Evolutionary conservation across 208 protist species (phyloP), one percentile per base, ranked within the genome.

Genomic region (Wallacemonas sp.): DNA sequence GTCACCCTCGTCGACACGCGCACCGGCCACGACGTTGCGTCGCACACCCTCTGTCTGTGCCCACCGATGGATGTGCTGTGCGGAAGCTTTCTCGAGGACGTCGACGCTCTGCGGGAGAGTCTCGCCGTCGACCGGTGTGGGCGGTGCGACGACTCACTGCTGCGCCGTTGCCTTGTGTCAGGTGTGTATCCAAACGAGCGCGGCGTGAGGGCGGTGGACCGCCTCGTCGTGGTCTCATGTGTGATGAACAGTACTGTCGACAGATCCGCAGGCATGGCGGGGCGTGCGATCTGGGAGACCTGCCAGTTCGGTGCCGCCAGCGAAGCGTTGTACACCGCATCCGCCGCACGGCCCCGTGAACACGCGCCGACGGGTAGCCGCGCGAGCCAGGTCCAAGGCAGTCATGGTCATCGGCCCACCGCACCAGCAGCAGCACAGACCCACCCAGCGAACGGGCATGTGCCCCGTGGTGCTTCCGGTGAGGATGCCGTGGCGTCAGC

Each of bases 41-140:
- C 44, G 44, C 44, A 50, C 44, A 50, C 44, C 15, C 44, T 50
- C 8, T 50, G 44, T 19, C 10, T 50, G 44, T 50, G 44, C 44
- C 44, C 44, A 26, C 19, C 44, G 19, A 50, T 50, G 44, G 44
- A 13, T 50, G 17, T 22, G 44, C 44, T 50, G 0, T 50, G 44
- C 44, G 19, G 8, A 26, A 8, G 19, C 15, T 50, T 50, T 22
- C 22, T 50, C 8, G 44, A 50, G 19, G 19, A 50, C 44, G 44
- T 50, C 44, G 19, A 13, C 19, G 15, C 12, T 10, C 44, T 50
- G 44, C 44, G 44, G 8, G 44, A 50, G 44, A 50, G 19, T 50
- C 10, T 50, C 17, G 8, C 22, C 10, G 44, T 50, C 44, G 44
- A 0, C 8, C 44, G 44, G 17, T 10, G 44, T 19, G 44, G 44